These are phyloP conservation scores for Didymosphaeria variabile DNA, from an alignment of 2,329 filamentous ascomycete species.

Conservation along the genomic window DNA sequence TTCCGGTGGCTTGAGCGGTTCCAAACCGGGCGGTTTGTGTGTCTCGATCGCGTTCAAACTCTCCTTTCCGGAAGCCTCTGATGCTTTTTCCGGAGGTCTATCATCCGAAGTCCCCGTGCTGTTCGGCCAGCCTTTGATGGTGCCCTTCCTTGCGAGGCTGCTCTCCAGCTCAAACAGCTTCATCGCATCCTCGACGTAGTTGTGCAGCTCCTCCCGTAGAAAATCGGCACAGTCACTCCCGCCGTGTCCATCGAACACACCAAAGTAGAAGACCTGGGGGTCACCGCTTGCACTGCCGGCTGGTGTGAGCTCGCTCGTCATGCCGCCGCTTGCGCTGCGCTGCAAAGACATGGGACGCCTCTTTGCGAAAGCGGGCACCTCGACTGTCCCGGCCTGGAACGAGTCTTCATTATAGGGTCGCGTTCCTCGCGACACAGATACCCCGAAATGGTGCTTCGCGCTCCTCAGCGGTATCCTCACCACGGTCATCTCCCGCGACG, in stretches of 20 bases:
- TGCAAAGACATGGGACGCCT: constrained; percentile 74
- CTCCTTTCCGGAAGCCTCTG: constrained; percentile 46
- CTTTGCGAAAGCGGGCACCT: constrained; percentile 91
- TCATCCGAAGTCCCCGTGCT: constrained; percentile 36
- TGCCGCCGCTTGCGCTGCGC: constrained; percentile 37
- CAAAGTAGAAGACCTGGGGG: constrained; percentile 97
- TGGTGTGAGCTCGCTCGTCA: constrained; percentile 67
- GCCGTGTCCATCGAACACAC: constrained; percentile 94
- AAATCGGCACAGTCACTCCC: constrained; percentile 89
- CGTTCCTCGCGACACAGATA: constrained; percentile 78
- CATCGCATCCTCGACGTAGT: constrained; percentile 86
- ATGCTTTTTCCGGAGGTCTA: constrained; percentile 25
- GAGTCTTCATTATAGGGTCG: constrained; percentile 92
- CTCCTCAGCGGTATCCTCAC: constrained; percentile 92
- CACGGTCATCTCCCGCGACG: constrained; percentile 79
- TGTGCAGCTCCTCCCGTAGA: constrained; percentile 82
- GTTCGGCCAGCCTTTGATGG: constrained; percentile 33
- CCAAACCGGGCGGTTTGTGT: constrained; percentile 55
- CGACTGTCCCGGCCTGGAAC: constrained; percentile 92
- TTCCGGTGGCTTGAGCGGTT: constrained; percentile 49
- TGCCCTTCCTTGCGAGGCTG: constrained; percentile 65
- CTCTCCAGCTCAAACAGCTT: constrained; percentile 79
- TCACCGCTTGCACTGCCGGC: constrained; percentile 85
- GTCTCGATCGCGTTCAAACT: constrained; percentile 58
- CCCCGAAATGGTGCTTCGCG: constrained; percentile 96